These are phyloP conservation scores for Lasiodiplodia gonubiensis DNA, from an alignment of 2,329 filamentous ascomycete species.

Conservation along the genomic window DNA sequence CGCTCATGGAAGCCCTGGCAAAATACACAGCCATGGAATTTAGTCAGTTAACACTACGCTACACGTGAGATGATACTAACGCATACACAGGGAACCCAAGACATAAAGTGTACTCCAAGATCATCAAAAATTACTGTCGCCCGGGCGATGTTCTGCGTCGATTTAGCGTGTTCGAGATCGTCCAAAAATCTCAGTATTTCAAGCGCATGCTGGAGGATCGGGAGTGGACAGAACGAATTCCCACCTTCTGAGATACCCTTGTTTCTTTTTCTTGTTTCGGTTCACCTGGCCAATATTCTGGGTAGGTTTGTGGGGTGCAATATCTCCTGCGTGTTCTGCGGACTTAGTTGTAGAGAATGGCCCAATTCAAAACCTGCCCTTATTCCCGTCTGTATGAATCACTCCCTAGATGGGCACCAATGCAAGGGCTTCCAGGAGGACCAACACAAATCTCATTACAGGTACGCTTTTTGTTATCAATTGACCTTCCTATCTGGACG, in stretches of 20 bases:
- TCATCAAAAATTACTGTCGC: conserved; percentile 39
- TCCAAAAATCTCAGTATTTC: conserved; percentile 35
- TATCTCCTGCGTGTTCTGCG: not conserved
- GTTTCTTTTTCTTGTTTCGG: not conserved
- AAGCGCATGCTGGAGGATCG: conserved; percentile 30
- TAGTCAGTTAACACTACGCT: conserved; percentile 34
- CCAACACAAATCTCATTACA: no score
- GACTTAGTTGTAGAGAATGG: no score
- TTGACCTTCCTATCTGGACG: not conserved
- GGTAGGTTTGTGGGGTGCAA: not conserved
- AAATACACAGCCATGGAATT: conserved; percentile 30
- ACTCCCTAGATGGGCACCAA: no score
- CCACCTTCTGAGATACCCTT: conserved; percentile 13
- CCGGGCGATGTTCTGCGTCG: conserved; percentile 36
- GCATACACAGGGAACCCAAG: conserved; percentile 29
- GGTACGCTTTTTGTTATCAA: no score
- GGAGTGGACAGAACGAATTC: conserved; percentile 16
- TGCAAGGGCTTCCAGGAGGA: no score
- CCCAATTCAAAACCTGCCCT: not conserved
- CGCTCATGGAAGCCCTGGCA: conserved; percentile 42
- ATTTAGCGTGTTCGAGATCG: conserved; percentile 41
- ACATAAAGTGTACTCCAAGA: conserved; percentile 37
- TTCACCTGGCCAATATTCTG: not conserved
- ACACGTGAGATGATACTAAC: not conserved
- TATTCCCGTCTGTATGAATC: not conserved